phyloP scores from a whole-genome alignment of 495 filamentous ascomycete genomes.

The Aspergillus avenaceus region DNA sequence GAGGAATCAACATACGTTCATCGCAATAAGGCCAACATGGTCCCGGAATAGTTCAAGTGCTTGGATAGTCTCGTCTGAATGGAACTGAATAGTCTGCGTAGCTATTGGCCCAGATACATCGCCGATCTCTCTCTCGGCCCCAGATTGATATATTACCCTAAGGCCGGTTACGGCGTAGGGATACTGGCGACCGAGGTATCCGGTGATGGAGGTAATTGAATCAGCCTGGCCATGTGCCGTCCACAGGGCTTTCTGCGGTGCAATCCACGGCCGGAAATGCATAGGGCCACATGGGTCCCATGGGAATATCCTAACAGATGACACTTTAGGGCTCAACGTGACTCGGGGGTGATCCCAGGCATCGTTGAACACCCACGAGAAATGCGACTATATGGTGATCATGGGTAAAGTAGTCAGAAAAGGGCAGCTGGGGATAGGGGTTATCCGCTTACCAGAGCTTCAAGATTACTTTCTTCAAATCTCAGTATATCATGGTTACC shows the following conservation, averaged over 20 bases:
- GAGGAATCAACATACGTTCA: too few relatives aligned
- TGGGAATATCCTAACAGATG: neutral
- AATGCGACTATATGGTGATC: neutral
- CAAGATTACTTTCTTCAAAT: neutral
- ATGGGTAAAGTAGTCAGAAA: neutral
- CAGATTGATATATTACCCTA: neutral
- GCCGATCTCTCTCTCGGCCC: neutral
- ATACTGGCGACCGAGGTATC: neutral
- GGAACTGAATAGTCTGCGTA: too few relatives aligned
- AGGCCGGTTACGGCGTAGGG: neutral
- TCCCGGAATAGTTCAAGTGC: too few relatives aligned
- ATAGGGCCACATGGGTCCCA: neutral
- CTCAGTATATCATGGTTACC: neutral
- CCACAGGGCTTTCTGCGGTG: neutral
- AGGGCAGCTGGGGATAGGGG: too few relatives aligned
- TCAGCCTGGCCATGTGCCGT: neutral
- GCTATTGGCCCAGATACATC: neutral
- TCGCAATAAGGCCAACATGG: too few relatives aligned
- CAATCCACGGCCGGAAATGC: neutral
- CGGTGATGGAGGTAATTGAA: neutral
- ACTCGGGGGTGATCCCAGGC: conserved; percentile 2
- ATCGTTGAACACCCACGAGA: conserved; percentile 4
- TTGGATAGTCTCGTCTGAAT: too few relatives aligned
- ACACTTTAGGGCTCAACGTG: neutral
- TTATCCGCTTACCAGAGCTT: conserved; percentile 4